Evolutionary conservation across 2,329 filamentous ascomycete species (phyloP).

Genomic region (Amphichorda felina): DNA sequence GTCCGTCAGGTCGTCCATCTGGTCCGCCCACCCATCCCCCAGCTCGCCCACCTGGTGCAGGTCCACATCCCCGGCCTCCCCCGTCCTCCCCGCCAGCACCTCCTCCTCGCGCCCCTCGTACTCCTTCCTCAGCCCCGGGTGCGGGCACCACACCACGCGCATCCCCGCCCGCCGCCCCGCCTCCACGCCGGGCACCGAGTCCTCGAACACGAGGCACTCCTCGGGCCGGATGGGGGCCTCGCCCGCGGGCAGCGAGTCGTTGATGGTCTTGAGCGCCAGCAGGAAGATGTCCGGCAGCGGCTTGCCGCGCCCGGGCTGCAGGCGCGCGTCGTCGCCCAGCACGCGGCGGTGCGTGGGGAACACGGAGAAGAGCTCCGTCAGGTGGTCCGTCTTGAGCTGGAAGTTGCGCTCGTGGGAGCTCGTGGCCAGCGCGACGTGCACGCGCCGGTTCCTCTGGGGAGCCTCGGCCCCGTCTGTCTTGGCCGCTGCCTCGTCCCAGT

Average conservation of each 20-base stretch:
- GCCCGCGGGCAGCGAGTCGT: constrained; percentile 53
- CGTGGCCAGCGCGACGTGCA: constrained; percentile 80
- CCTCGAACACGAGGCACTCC: constrained; percentile 94
- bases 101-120: constrained; percentile 66
- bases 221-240: constrained; percentile 59
- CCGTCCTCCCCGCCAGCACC: constrained; percentile 73
- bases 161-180: constrained; percentile 83
- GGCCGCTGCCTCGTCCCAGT: constrained; percentile 33
- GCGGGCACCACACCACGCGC: constrained; percentile 88
- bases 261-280: constrained; percentile 74
- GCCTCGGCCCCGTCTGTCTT: constrained; percentile 11
- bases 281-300: constrained; percentile 92
- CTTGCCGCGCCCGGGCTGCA: constrained; percentile 74
- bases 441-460: constrained; percentile 18
- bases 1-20: constrained; percentile 33
- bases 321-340: constrained; percentile 73
- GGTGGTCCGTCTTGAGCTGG: constrained; percentile 59
- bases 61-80: constrained; percentile 48
- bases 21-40: constrained; percentile 50
- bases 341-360: constrained; percentile 65
- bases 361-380: constrained; percentile 44
- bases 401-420: constrained; percentile 65
- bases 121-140: constrained; percentile 64
- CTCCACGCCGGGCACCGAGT: constrained; percentile 87
- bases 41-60: constrained; percentile 43